A percentile compares a stretch with the other conserved stretches of the same genome.
These are phyloP conservation scores for Murraya koenigii DNA, from an alignment of 345 rosid genomes.

Conservation along the genomic window DNA sequence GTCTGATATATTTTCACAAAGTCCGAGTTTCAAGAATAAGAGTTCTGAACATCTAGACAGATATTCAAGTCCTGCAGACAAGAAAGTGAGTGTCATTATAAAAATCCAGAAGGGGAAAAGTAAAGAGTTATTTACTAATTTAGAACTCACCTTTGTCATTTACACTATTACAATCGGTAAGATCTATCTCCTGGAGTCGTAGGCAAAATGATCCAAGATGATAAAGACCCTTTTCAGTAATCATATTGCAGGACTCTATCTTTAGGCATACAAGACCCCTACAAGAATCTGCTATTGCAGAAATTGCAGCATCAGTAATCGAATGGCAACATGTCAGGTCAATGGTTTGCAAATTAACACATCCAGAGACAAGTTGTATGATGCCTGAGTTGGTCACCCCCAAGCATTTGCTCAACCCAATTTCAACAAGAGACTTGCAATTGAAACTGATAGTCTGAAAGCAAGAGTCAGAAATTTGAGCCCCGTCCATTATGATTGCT, in stretches of 20 bases:
- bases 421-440: conserved; percentile 60
- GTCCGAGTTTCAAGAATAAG: conserved; percentile 65
- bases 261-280: conserved; percentile 59
- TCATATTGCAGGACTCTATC: conserved; percentile 79
- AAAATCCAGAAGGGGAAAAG: no score
- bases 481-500: conserved; percentile 54
- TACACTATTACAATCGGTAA: conserved; percentile 73
- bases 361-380: conserved; percentile 55
- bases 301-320: conserved; percentile 70
- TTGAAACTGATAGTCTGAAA: conserved; percentile 43
- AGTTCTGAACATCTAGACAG: conserved; percentile 71
- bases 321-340: conserved; percentile 72
- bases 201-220: conserved; percentile 58
- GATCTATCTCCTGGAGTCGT: conserved; percentile 77
- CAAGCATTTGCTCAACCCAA: conserved; percentile 74
- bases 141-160: conserved; percentile 61
- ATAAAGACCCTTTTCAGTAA: conserved; percentile 75
- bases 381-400: conserved; percentile 62
- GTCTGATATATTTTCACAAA: conserved; percentile 65
- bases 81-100: conserved; percentile 3
- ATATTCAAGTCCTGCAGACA: conserved; percentile 64
- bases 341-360: conserved; percentile 50
- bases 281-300: conserved; percentile 67
- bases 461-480: conserved; percentile 51
- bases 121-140: background rate